These are phyloP conservation scores for Bidens hawaiensis DNA, from an alignment of 140 eudicot genomes.

Conservation along the genomic window DNA sequence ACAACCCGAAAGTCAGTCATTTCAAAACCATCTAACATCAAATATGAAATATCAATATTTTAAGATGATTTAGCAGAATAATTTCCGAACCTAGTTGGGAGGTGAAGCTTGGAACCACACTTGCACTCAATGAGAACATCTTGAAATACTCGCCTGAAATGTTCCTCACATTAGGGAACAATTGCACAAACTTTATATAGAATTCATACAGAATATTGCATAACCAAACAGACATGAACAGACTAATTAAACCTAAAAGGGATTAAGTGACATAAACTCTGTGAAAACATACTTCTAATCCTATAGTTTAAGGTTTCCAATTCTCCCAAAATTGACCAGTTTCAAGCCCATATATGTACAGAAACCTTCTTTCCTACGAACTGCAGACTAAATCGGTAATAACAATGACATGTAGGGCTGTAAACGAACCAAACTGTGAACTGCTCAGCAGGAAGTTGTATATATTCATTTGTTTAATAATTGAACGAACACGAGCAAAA, in stretches of 20 bases:
- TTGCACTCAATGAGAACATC: slow-evolving; percentile 39
- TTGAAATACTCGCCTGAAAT: slow-evolving; percentile 23
- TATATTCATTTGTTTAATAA: no score
- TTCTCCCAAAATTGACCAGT: neutral
- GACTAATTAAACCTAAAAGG: neutral
- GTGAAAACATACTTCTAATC: neutral
- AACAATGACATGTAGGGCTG: neutral
- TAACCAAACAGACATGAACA: no score
- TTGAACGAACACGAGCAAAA: no score
- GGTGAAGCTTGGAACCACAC: slow-evolving; percentile 34
- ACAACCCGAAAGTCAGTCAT: neutral
- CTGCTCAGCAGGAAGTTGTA: no score
- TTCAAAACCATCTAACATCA: neutral
- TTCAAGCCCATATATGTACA: no score
- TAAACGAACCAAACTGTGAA: no score
- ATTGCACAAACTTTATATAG: neutral
- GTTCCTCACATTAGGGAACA: slow-evolving; percentile 3
- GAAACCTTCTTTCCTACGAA: neutral
- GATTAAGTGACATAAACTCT: neutral
- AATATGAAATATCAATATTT: neutral
- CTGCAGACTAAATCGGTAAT: no score
- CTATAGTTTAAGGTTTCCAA: neutral
- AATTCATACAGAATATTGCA: neutral
- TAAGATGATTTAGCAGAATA: neutral
- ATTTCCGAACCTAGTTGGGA: slow-evolving; percentile 34